phyloP scores from a whole-genome alignment of 257 asterid species.

The Schizonepeta tenuifolia region DNA sequence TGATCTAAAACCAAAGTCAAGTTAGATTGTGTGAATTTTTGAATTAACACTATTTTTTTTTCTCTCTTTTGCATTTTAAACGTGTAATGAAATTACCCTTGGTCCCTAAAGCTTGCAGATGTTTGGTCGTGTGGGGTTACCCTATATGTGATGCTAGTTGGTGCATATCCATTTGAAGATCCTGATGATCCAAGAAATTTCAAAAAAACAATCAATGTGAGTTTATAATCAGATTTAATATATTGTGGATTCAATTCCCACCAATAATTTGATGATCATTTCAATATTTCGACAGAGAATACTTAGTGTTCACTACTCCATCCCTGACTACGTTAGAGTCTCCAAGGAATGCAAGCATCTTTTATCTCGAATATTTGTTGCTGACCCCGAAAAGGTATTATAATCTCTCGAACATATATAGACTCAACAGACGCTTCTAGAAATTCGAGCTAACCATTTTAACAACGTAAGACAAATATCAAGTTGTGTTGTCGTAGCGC shows the following conservation, averaged over 20 bases:
- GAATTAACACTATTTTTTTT: not conserved
- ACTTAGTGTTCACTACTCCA: constrained; percentile 83
- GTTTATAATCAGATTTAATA: constrained; percentile 11
- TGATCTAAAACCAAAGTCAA: no score
- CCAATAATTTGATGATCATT: not conserved
- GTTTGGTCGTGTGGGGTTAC: constrained; percentile 99
- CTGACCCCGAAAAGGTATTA: constrained; percentile 76
- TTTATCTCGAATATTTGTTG: constrained; percentile 73
- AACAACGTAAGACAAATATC: no score
- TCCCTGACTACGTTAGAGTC: constrained; percentile 80
- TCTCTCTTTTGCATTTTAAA: not conserved
- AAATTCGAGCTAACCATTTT: no score
- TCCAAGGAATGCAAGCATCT: constrained; percentile 82
- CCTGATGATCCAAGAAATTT: constrained; percentile 88
- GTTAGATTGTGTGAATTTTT: no score
- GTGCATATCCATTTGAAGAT: constrained; percentile 95
- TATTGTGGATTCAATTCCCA: constrained; percentile 18
- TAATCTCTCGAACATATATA: no score
- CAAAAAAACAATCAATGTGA: constrained; percentile 83
- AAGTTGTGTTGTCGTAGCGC: no score
- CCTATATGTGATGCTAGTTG: constrained; percentile 87
- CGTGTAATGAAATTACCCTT: constrained; percentile 8
- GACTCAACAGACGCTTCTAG: no score
- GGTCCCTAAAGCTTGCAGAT: constrained; percentile 71
- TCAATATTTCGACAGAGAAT: constrained; percentile 59